phyloP scores from a whole-genome alignment of 805 yeast genomes.

The Metahyphopichia silvanorum region DNA sequence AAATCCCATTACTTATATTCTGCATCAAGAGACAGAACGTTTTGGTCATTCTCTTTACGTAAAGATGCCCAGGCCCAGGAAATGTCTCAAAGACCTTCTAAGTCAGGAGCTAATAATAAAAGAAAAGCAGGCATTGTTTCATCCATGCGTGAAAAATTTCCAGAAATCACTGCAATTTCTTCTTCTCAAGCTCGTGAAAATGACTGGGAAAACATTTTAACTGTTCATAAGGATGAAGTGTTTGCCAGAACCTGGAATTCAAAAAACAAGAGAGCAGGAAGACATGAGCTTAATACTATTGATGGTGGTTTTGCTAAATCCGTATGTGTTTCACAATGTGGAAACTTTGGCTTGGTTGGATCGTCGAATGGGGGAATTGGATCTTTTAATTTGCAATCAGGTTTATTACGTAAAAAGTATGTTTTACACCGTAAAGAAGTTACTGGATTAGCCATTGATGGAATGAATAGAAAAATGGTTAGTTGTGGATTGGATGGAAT shows the following conservation, averaged over 20 bases:
- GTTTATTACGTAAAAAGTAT: constrained; percentile 69
- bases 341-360: constrained; percentile 91
- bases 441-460: constrained; percentile 86
- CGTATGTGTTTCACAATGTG: constrained; percentile 85
- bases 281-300: constrained; percentile 64
- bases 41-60: constrained; percentile 90
- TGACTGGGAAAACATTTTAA: constrained; percentile 90
- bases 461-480: constrained; percentile 85
- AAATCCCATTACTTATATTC: constrained; percentile 79
- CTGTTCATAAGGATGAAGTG: constrained; percentile 80
- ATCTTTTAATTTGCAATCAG: constrained; percentile 88
- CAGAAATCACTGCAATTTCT: constrained; percentile 70
- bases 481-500: constrained; percentile 86
- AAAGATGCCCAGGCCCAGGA: constrained; percentile 97
- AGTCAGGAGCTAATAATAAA: constrained; percentile 18
- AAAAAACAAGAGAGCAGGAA: constrained; percentile 74
- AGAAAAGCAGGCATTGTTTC: constrained; percentile 55
- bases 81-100: constrained; percentile 70
- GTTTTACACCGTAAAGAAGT: constrained; percentile 73
- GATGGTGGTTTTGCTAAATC: constrained; percentile 75
- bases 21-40: constrained; percentile 79
- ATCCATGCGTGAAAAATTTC: constrained; percentile 63
- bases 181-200: constrained; percentile 73
- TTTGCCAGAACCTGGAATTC: constrained; percentile 93
- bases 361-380: constrained; percentile 83